A percentile compares a stretch with the other conserved stretches of the same genome.
phyloP scores from a whole-genome alignment of 768 basidiomycete species.

The Suillus clintonianus region DNA sequence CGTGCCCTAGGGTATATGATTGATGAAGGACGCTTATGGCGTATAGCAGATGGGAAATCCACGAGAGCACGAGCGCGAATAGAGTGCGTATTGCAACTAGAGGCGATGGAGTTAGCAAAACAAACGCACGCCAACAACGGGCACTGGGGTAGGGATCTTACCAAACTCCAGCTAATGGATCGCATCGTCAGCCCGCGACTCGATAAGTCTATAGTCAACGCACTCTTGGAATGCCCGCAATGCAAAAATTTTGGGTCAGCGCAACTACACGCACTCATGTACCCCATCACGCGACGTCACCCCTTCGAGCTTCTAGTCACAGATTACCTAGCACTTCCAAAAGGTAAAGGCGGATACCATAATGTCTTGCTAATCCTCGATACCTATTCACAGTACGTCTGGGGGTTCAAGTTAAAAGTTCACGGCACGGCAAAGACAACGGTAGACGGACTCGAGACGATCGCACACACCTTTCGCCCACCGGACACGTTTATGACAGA shows the following conservation, averaged over 20 bases:
- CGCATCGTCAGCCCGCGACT: slow-evolving; percentile 1
- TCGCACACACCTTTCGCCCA: slow-evolving; percentile 22
- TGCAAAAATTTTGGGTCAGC: slow-evolving; percentile 35
- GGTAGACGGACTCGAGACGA: slow-evolving; percentile 14
- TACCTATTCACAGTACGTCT: slow-evolving; percentile 16
- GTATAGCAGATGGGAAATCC: slow-evolving; percentile 11
- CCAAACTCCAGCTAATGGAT: too few relatives aligned
- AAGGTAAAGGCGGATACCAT: slow-evolving; percentile 32
- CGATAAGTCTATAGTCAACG: neutral
- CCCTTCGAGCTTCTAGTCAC: slow-evolving; percentile 40
- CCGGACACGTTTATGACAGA: slow-evolving; percentile 40
- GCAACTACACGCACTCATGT: slow-evolving; percentile 34
- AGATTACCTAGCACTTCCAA: slow-evolving; percentile 19
- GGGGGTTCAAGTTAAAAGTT: slow-evolving; percentile 31
- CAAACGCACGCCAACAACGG: neutral
- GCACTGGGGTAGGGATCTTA: too few relatives aligned
- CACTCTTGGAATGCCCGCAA: slow-evolving; percentile 10
- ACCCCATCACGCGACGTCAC: slow-evolving; percentile 36
- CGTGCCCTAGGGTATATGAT: slow-evolving; percentile 20
- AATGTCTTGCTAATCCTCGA: slow-evolving; percentile 30
- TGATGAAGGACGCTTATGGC: slow-evolving; percentile 24
- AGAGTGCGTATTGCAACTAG: too few relatives aligned
- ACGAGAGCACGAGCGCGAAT: slow-evolving; percentile 5
- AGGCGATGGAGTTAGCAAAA: too few relatives aligned
- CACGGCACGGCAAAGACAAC: slow-evolving; percentile 24